Evolutionary conservation across 371 early-diverging fungal species (phyloP).

Genomic region (Choanephora cucurbitarum): DNA sequence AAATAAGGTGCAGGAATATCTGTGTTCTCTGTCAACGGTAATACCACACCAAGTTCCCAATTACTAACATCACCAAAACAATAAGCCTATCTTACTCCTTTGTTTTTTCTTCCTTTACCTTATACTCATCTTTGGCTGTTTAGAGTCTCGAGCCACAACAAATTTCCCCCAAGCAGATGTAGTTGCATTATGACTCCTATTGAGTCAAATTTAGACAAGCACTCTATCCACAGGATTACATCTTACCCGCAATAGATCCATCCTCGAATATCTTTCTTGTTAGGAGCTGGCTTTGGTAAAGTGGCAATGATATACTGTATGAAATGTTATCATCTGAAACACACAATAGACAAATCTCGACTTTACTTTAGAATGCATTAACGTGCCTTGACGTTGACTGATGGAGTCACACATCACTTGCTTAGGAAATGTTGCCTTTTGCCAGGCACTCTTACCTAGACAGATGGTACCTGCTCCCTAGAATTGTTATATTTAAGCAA

Average conservation of each 20-base stretch:
- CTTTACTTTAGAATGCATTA: conserved; percentile 54
- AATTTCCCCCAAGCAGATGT: conserved; percentile 47
- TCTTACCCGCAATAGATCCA: conserved; percentile 49
- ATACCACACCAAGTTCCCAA: conserved; percentile 52
- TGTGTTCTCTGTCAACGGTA: conserved; percentile 34
- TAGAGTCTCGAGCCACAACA: conserved; percentile 22
- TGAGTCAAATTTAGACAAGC: too few species aligned
- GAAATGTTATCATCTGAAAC: background rate
- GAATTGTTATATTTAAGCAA: background rate
- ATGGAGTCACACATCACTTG: conserved; percentile 48
- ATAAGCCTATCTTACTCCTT: too few species aligned
- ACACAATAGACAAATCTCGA: too few species aligned
- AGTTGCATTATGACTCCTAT: conserved; percentile 53
- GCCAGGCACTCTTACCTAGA: conserved; percentile 34
- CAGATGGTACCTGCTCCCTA: conserved; percentile 52
- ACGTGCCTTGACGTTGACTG: conserved; percentile 41
- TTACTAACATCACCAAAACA: conserved; percentile 27
- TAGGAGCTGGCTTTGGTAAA: conserved; percentile 11
- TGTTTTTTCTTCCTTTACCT: conserved; percentile 22
- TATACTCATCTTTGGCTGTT: conserved; percentile 40
- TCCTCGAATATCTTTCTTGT: conserved; percentile 23
- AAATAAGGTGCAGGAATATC: conserved; percentile 39
- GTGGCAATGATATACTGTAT: conserved; percentile 46
- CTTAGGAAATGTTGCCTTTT: conserved; percentile 41
- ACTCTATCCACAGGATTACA: too few species aligned